Percentiles rank a stretch among this genome's conserved stretches.
phyloP scores from a whole-genome alignment of 345 rosid genomes.

The Hirschfeldia incana region DNA sequence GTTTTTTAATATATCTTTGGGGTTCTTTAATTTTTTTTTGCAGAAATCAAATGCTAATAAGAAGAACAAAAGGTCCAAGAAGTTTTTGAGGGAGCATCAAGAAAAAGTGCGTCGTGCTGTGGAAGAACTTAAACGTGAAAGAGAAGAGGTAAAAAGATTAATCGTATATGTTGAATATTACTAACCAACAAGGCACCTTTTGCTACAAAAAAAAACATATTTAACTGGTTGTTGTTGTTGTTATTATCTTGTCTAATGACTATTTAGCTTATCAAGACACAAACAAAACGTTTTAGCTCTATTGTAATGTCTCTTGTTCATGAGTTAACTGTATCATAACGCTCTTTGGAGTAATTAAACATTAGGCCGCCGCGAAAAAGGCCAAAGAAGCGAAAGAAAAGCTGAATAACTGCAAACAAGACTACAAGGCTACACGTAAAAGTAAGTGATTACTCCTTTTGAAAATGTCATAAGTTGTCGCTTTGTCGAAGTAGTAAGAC shows the following conservation, averaged over 20 bases:
- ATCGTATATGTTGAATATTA: background rate
- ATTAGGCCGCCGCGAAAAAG: conserved; percentile 27
- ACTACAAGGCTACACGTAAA: conserved; percentile 35
- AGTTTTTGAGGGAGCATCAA: conserved; percentile 40
- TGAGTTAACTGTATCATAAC: conserved; percentile 3
- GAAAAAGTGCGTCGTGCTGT: conserved; percentile 42
- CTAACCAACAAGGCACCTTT: conserved; percentile 1
- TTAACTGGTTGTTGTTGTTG: conserved; percentile 1
- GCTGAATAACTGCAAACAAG: conserved; percentile 29
- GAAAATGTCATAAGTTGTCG: background rate
- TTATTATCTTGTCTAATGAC: background rate
- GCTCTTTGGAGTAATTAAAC: conserved; percentile 41
- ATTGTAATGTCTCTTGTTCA: background rate
- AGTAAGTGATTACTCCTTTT: conserved; percentile 45
- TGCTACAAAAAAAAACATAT: conserved; percentile 39
- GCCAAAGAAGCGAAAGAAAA: conserved; percentile 41
- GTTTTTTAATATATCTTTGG: too few species aligned
- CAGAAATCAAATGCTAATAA: conserved; percentile 19
- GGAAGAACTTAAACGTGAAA: conserved; percentile 23
- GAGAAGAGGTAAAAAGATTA: conserved; percentile 24
- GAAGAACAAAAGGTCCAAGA: conserved; percentile 47
- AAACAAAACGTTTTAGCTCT: background rate
- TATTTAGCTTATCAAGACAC: background rate
- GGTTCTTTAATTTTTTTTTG: background rate
- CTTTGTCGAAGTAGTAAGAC: background rate